Evolutionary conservation across 306 rosid genomes (phyloP).

Genomic region (Prunus mume): DNA sequence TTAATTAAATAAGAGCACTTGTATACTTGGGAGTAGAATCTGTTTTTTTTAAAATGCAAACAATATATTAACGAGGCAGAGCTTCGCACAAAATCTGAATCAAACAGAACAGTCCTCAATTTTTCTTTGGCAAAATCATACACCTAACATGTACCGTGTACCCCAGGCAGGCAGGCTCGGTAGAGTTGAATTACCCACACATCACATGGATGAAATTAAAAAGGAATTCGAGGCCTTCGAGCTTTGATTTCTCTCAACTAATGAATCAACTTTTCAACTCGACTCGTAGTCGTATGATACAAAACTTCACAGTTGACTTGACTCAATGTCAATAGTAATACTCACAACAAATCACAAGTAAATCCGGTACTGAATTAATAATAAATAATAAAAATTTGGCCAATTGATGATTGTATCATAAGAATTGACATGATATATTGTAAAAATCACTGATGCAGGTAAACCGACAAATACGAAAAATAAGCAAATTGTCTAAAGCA

Average conservation of each 20-base stretch:
- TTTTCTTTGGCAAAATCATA: too few relatives aligned
- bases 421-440: background rate
- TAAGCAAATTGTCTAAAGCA: conserved; percentile 7
- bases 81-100: too few relatives aligned
- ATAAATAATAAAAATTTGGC: background rate
- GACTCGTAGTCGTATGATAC: background rate
- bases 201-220: too few relatives aligned
- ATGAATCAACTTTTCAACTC: background rate
- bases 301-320: background rate
- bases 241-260: too few relatives aligned
- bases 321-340: background rate
- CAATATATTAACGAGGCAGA: too few relatives aligned
- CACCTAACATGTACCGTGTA: too few relatives aligned
- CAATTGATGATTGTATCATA: background rate
- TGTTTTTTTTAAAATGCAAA: background rate
- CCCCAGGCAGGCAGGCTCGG: too few relatives aligned
- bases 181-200: too few relatives aligned
- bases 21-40: background rate
- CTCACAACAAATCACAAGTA: background rate
- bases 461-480: background rate
- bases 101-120: too few relatives aligned
- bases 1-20: background rate
- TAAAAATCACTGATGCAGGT: background rate
- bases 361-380: background rate
- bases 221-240: too few relatives aligned